Conservation (phyloP, 2,329 filamentous ascomycete genomes). For the Dactylonectria macrodidyma region DNA sequence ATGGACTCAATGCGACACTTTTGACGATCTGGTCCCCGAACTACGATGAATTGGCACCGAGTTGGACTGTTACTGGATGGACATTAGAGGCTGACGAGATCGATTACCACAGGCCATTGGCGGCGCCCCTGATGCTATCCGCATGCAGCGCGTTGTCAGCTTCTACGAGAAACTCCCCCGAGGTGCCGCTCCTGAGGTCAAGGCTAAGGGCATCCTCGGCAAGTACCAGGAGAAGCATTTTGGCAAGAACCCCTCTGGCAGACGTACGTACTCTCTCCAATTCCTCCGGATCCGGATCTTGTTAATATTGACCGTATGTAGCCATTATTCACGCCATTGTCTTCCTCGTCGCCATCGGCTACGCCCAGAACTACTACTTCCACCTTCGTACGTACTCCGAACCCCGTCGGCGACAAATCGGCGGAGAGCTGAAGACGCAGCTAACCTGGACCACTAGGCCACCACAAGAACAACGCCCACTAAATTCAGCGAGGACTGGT, state of each 20-base stretch:
- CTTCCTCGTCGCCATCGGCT: constrained; percentile 84
- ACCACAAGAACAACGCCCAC: constrained; percentile 99
- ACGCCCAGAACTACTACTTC: constrained; percentile 99
- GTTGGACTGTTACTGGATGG: constrained; percentile 10
- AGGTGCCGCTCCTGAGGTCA: constrained; percentile 86
- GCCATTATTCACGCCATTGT: constrained; percentile 91
- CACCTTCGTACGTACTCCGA: constrained; percentile 85
- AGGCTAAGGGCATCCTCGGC: constrained; percentile 86
- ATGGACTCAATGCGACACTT: constrained; percentile 30
- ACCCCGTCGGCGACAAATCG: background rate
- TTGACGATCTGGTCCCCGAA: constrained; percentile 28
- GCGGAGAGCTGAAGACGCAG: background rate
- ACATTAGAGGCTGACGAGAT: constrained; percentile 53
- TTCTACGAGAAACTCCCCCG: constrained; percentile 99
- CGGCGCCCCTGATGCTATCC: constrained; percentile 92
- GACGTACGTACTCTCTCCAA: constrained; percentile 75
- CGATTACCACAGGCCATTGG: constrained; percentile 82
- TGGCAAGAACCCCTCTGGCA: constrained; percentile 90
- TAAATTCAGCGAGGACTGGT: constrained; percentile 64
- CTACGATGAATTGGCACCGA: constrained; percentile 32
- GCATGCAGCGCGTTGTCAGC: constrained; percentile 97
- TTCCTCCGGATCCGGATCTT: constrained; percentile 43
- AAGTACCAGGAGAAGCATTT: constrained; percentile 95
- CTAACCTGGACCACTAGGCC: constrained; percentile 72
- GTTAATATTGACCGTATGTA: constrained; percentile 57